Conservation (phyloP, 192 early-diverging fungal species). For the Lobosporangium transversale region DNA sequence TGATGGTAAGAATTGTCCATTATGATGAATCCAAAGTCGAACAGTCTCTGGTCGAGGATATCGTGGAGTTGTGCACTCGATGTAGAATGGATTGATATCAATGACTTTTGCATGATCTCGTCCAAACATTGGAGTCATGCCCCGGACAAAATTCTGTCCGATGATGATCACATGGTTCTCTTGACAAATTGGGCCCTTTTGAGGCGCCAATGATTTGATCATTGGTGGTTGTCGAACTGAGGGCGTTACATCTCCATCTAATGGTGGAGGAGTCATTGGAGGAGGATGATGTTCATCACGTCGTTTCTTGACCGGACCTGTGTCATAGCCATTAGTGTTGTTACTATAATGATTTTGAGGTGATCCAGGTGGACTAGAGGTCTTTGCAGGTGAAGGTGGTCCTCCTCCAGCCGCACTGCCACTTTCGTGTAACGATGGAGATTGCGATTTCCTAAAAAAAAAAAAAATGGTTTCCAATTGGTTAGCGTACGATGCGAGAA, state of each 20-base stretch:
- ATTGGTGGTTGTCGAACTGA: conserved; percentile 23
- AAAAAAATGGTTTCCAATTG: neutral
- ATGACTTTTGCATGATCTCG: conserved; percentile 39
- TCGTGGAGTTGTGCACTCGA: conserved; percentile 47
- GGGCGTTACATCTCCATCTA: conserved; percentile 8
- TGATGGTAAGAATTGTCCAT: conserved; percentile 34
- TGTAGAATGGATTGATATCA: conserved; percentile 46
- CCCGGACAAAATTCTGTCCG: conserved; percentile 42
- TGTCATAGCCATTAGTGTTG: conserved; percentile 13
- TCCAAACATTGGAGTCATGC: conserved; percentile 52
- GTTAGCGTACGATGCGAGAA: no score
- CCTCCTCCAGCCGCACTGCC: conserved; percentile 35
- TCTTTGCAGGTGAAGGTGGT: conserved; percentile 50
- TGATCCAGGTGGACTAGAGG: conserved; percentile 44
- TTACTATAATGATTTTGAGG: conserved; percentile 1
- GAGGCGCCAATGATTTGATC: conserved; percentile 41
- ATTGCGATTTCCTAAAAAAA: conserved; percentile 43
- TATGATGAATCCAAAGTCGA: conserved; percentile 35
- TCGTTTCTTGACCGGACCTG: conserved; percentile 38
- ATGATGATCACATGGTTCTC: conserved; percentile 55
- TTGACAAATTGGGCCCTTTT: conserved; percentile 41
- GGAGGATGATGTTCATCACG: conserved; percentile 26
- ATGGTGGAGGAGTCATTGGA: conserved; percentile 28
- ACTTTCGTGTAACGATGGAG: conserved; percentile 35
- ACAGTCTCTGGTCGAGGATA: conserved; percentile 43